These are phyloP conservation scores for Sugiyamaella marilandica DNA, from an alignment of 805 yeast genomes.

Conservation along the genomic window DNA sequence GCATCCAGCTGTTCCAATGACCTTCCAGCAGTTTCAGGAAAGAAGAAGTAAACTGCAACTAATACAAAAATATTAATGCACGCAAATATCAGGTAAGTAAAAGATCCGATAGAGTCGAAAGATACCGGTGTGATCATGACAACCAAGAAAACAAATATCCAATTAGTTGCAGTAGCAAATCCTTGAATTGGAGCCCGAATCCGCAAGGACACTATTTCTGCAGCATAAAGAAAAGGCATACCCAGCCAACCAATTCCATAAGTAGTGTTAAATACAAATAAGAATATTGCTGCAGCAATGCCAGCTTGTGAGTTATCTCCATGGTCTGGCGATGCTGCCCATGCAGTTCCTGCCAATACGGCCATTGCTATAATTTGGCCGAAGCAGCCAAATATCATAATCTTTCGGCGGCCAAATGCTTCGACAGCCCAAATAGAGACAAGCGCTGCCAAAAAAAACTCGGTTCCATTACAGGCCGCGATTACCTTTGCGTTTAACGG, in stretches of 20 bases:
- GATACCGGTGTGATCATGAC: constrained; percentile 72
- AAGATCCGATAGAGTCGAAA: constrained; percentile 31
- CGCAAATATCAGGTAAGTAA: constrained; percentile 35
- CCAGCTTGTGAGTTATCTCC: constrained; percentile 61
- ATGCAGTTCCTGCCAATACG: constrained; percentile 20
- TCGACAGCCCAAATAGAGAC: constrained; percentile 53
- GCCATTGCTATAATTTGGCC: constrained; percentile 45
- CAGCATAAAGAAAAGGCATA: constrained; percentile 35
- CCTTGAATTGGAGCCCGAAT: constrained; percentile 58
- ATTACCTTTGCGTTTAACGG: constrained; percentile 40
- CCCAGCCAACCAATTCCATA: constrained; percentile 23
- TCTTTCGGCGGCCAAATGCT: constrained; percentile 57
- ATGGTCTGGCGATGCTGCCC: constrained; percentile 36
- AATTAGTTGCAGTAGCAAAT: constrained; percentile 68
- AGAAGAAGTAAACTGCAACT: constrained; percentile 32
- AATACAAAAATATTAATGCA: constrained; percentile 28
- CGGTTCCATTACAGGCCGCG: constrained; percentile 35
- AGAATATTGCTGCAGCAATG: constrained; percentile 42
- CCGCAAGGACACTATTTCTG: constrained; percentile 27
- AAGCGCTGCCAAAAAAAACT: constrained; percentile 46
- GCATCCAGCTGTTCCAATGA: constrained; percentile 42
- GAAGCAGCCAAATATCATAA: constrained; percentile 54
- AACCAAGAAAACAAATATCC: constrained; percentile 72
- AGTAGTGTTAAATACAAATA: constrained; percentile 43
- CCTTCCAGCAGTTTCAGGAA: constrained; percentile 40